phyloP scores from a whole-genome alignment of 1,284 basidiomycete genomes.

The Apiotrichum laibachii region DNA sequence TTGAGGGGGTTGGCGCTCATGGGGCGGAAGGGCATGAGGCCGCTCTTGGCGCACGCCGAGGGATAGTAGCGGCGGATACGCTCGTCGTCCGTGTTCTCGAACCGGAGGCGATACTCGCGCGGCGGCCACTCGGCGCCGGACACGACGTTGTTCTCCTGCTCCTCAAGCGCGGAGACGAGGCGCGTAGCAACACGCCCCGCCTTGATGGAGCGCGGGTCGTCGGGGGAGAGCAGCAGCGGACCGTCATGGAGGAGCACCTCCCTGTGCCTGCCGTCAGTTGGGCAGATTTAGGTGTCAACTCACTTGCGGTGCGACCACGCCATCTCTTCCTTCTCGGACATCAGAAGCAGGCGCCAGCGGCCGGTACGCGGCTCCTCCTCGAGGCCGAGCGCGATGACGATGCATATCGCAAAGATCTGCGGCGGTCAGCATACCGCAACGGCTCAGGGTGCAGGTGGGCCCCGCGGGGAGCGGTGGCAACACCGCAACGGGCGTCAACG shows the following conservation, averaged over 20 bases:
- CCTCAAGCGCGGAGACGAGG: slow-evolving; percentile 50
- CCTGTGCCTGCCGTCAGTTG: slow-evolving; percentile 43
- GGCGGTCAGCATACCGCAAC: not conserved
- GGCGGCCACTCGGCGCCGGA: slow-evolving; percentile 52
- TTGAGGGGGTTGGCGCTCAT: slow-evolving; percentile 53
- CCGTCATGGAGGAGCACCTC: slow-evolving; percentile 52
- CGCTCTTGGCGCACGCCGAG: slow-evolving; percentile 46
- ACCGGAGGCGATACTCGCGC: slow-evolving; percentile 32
- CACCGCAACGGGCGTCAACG: too few relatives aligned
- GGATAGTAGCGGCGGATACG: slow-evolving; percentile 33
- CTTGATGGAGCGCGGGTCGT: slow-evolving; percentile 47
- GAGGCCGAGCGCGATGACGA: slow-evolving; percentile 55
- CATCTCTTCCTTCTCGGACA: slow-evolving; percentile 56
- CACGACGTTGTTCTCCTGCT: slow-evolving; percentile 49
- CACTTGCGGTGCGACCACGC: slow-evolving; percentile 55
- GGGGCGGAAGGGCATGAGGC: slow-evolving; percentile 49
- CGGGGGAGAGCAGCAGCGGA: slow-evolving; percentile 47
- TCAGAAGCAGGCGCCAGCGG: slow-evolving; percentile 56
- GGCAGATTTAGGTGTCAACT: slow-evolving; percentile 12
- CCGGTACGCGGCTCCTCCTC: slow-evolving; percentile 54
- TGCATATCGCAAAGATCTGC: slow-evolving; percentile 54
- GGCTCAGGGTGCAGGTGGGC: too few relatives aligned
- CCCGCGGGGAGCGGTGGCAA: too few relatives aligned
- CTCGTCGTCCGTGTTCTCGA: slow-evolving; percentile 28
- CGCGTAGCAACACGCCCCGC: slow-evolving; percentile 48